Evolutionary conservation across 495 filamentous ascomycete genomes (phyloP), one percentile per base, ranked within the genome.

Genomic region (Amniculicola lignicola): DNA sequence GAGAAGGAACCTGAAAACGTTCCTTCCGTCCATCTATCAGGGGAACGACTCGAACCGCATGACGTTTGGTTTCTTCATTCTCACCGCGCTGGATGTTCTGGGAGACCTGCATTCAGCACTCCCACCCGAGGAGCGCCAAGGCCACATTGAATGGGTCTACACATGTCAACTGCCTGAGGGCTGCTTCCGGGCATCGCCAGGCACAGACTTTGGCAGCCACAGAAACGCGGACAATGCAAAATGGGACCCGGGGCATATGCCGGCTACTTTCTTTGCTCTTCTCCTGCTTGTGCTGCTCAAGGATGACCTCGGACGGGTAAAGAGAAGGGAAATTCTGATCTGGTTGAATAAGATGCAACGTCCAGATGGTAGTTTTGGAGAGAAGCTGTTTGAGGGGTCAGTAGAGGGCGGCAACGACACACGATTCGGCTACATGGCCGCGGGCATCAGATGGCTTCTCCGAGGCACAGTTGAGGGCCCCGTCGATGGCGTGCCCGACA

Each of bases 41-140:
- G 77, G 81, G 64, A 92, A 85, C 67, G 93, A 98, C 71, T 87
- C 86, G 47, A 90, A 87, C 69, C 90, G 93, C 59, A 85, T 96
- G 70, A 86, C 84, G 1, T 81, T 97, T 16, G 89, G 85, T 52
- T 96, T 84, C 73, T 94, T 98, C 74, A 87, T 86, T 33, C 74
- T 97, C 53, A 80, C 83, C 6, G 88, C 90, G 2, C 78, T 95
- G 24, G 93, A 98, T 62, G 72, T 95, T 0, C 81, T 90, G 22
- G 86, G 81, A 27, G 76, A 70, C 5, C 78, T 88, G n/a, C 56
- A 79, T 0, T 72, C 68, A 38, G 75, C 75, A 16, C 80, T 80
- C 14, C 79, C 80, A 15, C 66, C 69, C 3, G 74, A 76, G 42
- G 86, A 90, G 51, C 75, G 85, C 48, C 58, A 71, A 56, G 75